These are phyloP conservation scores for Phaseolus lunatus DNA, from an alignment of 306 rosid genomes.

Conservation along the genomic window DNA sequence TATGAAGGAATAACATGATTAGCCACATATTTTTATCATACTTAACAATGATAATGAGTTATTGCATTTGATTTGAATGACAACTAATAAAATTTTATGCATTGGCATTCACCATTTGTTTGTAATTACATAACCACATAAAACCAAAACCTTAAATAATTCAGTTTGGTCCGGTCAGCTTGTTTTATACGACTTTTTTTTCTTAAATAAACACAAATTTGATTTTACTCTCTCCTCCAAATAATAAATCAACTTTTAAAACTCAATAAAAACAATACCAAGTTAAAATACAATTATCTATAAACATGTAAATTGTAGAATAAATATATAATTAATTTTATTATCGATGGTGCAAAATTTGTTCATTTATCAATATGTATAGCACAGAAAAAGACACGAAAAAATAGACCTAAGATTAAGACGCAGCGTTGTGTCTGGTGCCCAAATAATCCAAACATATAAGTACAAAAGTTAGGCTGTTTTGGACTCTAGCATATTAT, in stretches of 20 bases:
- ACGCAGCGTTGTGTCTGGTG: constrained; percentile 17
- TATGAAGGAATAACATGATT: too few species aligned
- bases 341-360: constrained; percentile 4
- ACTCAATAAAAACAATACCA: not conserved
- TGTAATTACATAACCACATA: not conserved
- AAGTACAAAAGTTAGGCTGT: constrained; percentile 33
- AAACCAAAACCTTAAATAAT: not conserved
- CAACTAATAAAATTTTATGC: too few species aligned
- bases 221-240: not conserved
- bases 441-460: constrained; percentile 32
- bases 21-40: too few species aligned
- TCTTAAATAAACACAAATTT: not conserved
- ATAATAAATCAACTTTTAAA: not conserved
- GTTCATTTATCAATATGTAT: constrained; percentile 2
- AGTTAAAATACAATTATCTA: not conserved
- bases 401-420: constrained; percentile 27
- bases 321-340: not conserved
- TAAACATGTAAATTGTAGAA: not conserved
- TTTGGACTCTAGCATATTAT: constrained; percentile 7
- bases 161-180: not conserved
- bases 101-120: too few species aligned
- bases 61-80: too few species aligned
- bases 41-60: too few species aligned
- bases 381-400: not conserved
- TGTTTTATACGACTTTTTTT: not conserved